Evolutionary conservation across 768 basidiomycete genomes (phyloP).

Genomic region (Amanita phalloides): DNA sequence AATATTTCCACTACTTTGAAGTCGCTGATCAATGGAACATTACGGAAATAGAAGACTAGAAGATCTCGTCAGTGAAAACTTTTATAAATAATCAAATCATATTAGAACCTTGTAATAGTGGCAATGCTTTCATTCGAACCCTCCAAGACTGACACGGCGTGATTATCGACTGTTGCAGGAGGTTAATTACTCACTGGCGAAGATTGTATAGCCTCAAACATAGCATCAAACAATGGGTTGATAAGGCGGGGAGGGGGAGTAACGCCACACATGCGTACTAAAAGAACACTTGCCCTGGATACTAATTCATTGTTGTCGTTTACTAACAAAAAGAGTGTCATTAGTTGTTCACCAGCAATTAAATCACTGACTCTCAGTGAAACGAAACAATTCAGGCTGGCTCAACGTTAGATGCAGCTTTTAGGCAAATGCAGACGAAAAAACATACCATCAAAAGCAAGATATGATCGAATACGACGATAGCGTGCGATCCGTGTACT

Average conservation of each 20-base stretch:
- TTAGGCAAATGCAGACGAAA: not conserved
- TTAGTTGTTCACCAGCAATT: not conserved
- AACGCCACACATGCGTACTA: conserved; percentile 81
- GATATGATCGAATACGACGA: conserved; percentile 71
- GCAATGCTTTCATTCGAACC: conserved; percentile 77
- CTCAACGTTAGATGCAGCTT: conserved; percentile 5
- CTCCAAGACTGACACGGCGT: conserved; percentile 59
- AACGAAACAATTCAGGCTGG: conserved; percentile 66
- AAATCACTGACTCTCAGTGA: conserved; percentile 47
- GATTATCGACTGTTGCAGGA: conserved; percentile 5
- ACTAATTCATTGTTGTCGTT: conserved; percentile 68
- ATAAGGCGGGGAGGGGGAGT: conserved; percentile 65
- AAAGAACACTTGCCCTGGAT: conserved; percentile 50
- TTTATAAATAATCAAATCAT: not conserved
- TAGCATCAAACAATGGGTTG: conserved; percentile 54
- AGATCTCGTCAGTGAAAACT: not conserved
- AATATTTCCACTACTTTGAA: conserved; percentile 68
- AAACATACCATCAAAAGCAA: conserved; percentile 69
- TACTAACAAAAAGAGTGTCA: conserved; percentile 24
- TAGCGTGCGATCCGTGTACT: conserved; percentile 68
- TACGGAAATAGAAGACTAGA: conserved; percentile 79
- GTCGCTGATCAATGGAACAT: conserved; percentile 72
- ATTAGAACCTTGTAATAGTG: conserved; percentile 61
- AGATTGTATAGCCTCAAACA: conserved; percentile 67
- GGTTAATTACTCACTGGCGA: conserved; percentile 45